Conservation (phyloP, 768 basidiomycete species). For the Mrakia blollopis region DNA sequence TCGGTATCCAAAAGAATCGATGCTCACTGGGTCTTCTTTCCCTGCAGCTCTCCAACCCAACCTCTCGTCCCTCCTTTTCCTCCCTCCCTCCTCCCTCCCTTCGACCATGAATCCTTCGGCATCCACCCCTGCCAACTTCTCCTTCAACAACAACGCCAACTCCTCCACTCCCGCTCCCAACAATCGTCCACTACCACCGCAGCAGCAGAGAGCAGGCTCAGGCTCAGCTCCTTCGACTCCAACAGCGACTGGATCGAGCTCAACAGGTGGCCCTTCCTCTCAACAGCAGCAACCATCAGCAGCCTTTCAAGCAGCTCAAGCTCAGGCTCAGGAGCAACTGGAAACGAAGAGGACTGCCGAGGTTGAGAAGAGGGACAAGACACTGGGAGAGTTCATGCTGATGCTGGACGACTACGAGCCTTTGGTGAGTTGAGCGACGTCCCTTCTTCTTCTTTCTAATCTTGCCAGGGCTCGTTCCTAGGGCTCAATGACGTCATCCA, state of each 20-base stretch:
- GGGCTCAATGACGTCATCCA: too few relatives aligned
- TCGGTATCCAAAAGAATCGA: neutral
- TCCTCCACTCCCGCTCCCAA: neutral
- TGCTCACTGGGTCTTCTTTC: neutral
- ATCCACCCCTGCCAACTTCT: neutral
- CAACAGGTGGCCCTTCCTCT: neutral
- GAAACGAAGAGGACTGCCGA: slow-evolving; percentile 40
- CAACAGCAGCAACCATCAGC: neutral
- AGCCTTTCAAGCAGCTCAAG: neutral
- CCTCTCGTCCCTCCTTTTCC: neutral
- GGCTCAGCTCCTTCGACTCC: slow-evolving; percentile 24
- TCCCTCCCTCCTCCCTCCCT: neutral
- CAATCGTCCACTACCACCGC: slow-evolving; percentile 20
- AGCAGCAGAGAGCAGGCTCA: neutral
- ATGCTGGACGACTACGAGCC: slow-evolving; percentile 98
- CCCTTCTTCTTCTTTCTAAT: neutral
- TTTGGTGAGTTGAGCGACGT: slow-evolving; percentile 52
- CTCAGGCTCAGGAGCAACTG: slow-evolving; percentile 36
- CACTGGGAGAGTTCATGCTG: slow-evolving; percentile 84
- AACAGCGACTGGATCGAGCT: slow-evolving; percentile 31
- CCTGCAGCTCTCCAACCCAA: neutral
- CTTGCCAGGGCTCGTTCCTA: neutral
- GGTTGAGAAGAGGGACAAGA: slow-evolving; percentile 73
- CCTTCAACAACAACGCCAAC: neutral
- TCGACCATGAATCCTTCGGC: neutral